phyloP scores from a whole-genome alignment of 78 protist species.

The Paulinella micropora region DNA sequence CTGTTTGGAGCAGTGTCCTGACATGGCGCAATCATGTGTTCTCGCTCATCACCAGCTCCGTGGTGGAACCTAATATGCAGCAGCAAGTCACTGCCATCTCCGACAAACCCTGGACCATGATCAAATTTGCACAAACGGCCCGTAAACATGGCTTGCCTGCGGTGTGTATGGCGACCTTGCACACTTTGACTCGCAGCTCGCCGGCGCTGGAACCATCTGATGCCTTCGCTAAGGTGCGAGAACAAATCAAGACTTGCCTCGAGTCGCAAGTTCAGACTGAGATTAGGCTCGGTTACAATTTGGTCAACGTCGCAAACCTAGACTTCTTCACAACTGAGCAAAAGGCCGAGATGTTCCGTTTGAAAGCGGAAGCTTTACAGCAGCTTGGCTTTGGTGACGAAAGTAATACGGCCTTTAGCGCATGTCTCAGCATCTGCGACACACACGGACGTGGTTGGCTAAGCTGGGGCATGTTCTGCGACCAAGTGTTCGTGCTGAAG shows the following conservation, averaged over 20 bases:
- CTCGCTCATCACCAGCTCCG: constrained; percentile 3
- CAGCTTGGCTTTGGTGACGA: neutral
- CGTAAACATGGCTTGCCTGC: constrained; percentile 10
- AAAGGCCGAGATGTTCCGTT: constrained; percentile 8
- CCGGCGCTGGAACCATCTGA: neutral
- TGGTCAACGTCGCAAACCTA: neutral
- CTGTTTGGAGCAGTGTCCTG: constrained; percentile 29
- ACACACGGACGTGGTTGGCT: constrained; percentile 3
- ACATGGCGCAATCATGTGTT: constrained; percentile 41
- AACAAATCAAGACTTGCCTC: constrained; percentile 13
- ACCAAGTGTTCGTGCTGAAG: neutral
- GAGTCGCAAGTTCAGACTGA: neutral
- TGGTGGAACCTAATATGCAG: neutral
- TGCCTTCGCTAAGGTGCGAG: constrained; percentile 17
- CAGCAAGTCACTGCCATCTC: neutral
- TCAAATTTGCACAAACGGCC: constrained; percentile 25
- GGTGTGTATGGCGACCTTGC: constrained; percentile 9
- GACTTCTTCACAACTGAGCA: neutral
- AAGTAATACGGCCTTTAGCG: neutral
- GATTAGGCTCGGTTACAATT: neutral
- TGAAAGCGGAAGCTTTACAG: constrained; percentile 27
- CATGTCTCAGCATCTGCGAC: neutral
- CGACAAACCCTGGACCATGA: constrained; percentile 20
- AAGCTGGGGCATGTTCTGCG: constrained; percentile 15
- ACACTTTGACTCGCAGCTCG: neutral